Evolutionary conservation across 2,329 filamentous ascomycete genomes (phyloP), one percentile per base, ranked within the genome.

Genomic region (Volutella citrinella): DNA sequence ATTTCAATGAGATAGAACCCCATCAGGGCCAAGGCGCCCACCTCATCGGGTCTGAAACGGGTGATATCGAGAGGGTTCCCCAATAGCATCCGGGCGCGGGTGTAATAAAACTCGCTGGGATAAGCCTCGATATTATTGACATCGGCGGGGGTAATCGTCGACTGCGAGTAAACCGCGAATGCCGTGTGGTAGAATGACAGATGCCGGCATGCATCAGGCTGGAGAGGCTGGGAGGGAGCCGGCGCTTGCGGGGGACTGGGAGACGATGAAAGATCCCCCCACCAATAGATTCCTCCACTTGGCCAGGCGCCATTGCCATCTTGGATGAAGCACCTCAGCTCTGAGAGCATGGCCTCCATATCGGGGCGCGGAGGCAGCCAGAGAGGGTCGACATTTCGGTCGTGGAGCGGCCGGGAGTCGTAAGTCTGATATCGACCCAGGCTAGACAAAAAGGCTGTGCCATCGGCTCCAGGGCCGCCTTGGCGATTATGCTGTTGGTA

Each of bases 211-310:
- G 55, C 52, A 12, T 54, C 48, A 11, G 47, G 30, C 11, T 35
- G 40, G 17, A 17, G 45, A 14, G 43, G 45, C 6, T 45, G 38
- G 7, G 54, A 44, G 18, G 42, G 38, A 25, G 39, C 48, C 24
- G 30, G 46, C 19, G 44, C 32, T 20, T 42, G 19, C 19, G 57
- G 53, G 8, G 51, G 44, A 14, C 36, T 32, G 7, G 66, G 59
- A 4, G 58, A 31, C 19, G 54, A 49, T 15, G 56, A 46, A 16
- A 71, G 54, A 25, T 69, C 57, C 16, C 63, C 64, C 65, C 68
- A 75, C 58, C 65, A 73, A 45, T 66, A 66, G 22, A 72, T 65
- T 18, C 71, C 71, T 13, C 71, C 71, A 14, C 64, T 66, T 7
- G 54, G 50, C 46, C 63, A 69, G 7, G 46, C 42, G 10, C 62